phyloP scores from a whole-genome alignment of 2,329 filamentous ascomycete genomes.

The Cordyceps sp. region DNA sequence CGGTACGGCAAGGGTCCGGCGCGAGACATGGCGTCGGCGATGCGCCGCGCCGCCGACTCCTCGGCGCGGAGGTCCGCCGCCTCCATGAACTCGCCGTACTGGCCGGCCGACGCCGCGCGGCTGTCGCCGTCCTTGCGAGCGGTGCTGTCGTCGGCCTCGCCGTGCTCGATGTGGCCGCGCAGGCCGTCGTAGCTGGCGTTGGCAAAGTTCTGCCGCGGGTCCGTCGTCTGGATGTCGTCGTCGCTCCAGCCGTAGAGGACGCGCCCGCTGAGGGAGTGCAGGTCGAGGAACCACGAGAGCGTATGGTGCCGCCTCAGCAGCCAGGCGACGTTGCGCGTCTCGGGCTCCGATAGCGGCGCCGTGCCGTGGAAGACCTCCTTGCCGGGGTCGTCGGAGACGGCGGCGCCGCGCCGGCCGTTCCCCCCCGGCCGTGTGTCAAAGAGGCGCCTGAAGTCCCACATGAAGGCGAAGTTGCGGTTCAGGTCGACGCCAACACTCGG shows the following conservation, averaged over 20 bases:
- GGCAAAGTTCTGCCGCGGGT: constrained; percentile 30
- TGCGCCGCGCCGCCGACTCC: constrained; percentile 13
- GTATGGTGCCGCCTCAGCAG: constrained; percentile 30
- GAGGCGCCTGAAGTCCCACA: constrained; percentile 32
- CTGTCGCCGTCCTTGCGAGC: constrained; percentile 11
- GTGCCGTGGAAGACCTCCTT: constrained; percentile 34
- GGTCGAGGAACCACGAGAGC: constrained; percentile 39
- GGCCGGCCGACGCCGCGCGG: no score
- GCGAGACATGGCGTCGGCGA: constrained; percentile 21
- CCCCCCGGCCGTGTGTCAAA: no score
- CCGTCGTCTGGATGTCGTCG: constrained; percentile 30
- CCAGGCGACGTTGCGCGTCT: constrained; percentile 36
- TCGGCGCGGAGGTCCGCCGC: constrained; percentile 18
- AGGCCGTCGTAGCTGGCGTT: constrained; percentile 33
- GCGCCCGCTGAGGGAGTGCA: constrained; percentile 35
- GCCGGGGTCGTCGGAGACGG: constrained; percentile 21
- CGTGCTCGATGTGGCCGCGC: constrained; percentile 27
- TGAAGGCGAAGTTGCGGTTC: constrained; percentile 40
- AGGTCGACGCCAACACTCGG: constrained; percentile 29
- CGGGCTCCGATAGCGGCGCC: constrained; percentile 34
- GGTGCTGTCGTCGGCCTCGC: no score
- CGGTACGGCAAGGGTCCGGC: constrained; percentile 20
- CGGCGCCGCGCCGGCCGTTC: no score
- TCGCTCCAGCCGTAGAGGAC: constrained; percentile 42
- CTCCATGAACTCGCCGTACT: constrained; percentile 29